phyloP scores from a whole-genome alignment of 2,329 filamentous ascomycete species.

The Mycosphaerella arachidis region DNA sequence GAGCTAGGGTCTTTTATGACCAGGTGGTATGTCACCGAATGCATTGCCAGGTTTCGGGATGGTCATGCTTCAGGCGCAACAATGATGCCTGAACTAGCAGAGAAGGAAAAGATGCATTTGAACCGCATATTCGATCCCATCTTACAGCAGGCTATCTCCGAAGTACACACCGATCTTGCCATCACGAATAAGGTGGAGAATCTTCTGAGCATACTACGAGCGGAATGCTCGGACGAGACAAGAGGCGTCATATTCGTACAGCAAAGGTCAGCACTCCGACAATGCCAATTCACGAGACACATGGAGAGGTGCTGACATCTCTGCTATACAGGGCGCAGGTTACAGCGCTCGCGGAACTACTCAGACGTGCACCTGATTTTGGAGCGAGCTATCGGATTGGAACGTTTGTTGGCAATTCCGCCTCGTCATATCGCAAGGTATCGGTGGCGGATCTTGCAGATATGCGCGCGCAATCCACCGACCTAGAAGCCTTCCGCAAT shows the following conservation, averaged over 20 bases:
- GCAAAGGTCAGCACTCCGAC: constrained; percentile 24
- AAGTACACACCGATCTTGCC: neutral
- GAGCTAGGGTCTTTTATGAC: constrained; percentile 38
- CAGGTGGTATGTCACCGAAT: constrained; percentile 38
- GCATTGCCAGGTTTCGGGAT: constrained; percentile 31
- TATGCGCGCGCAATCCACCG: constrained; percentile 45
- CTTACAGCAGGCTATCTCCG: neutral
- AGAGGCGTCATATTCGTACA: constrained; percentile 46
- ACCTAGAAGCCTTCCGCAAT: constrained; percentile 50
- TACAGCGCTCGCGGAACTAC: constrained; percentile 34
- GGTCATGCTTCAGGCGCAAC: constrained; percentile 19
- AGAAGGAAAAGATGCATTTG: constrained; percentile 33
- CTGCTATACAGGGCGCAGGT: constrained; percentile 32
- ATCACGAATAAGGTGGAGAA: constrained; percentile 20
- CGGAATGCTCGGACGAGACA: constrained; percentile 32
- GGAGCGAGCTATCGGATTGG: constrained; percentile 37
- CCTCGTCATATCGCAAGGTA: constrained; percentile 39
- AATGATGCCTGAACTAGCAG: constrained; percentile 30
- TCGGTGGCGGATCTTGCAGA: constrained; percentile 49
- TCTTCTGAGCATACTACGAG: constrained; percentile 35
- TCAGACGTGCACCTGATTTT: constrained; percentile 23
- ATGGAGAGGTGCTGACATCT: constrained; percentile 11
- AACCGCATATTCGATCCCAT: constrained; percentile 15
- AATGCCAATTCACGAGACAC: neutral
- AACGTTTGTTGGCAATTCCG: constrained; percentile 52